Conservation (phyloP, 257 asterid genomes). For the Nicotiana tomentosiformis region DNA sequence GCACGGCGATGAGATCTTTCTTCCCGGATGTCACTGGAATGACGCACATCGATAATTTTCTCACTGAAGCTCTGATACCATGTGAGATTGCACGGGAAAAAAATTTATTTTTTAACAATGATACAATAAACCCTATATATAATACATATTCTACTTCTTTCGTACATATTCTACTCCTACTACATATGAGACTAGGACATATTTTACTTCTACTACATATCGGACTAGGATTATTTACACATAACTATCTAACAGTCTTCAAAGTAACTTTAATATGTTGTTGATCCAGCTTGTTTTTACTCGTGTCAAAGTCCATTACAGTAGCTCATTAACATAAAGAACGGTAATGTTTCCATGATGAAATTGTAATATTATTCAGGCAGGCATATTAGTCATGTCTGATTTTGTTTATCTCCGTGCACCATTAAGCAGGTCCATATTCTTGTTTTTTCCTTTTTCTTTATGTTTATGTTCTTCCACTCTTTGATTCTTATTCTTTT, state of each 20-base stretch:
- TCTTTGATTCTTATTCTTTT: not conserved
- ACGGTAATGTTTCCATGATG: not conserved
- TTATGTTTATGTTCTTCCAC: conserved; percentile 2
- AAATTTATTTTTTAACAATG: no score
- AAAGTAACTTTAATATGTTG: not conserved
- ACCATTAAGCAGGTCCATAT: not conserved
- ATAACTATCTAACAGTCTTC: not conserved
- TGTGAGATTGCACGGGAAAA: no score
- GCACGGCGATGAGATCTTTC: no score
- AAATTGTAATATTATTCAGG: not conserved
- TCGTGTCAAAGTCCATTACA: not conserved
- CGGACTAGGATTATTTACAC: no score
- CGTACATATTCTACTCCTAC: no score
- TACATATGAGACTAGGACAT: no score
- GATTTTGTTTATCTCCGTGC: not conserved
- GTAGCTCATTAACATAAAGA: not conserved
- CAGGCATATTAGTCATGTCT: not conserved
- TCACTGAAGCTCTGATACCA: no score
- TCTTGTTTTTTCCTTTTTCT: not conserved
- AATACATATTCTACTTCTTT: no score
- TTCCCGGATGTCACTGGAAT: no score
- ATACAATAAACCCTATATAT: no score
- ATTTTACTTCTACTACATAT: no score
- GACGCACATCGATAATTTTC: no score
- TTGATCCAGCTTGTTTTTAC: not conserved